Evolutionary conservation across 1,284 basidiomycete genomes (phyloP), one percentile per base, ranked within the genome.

Genomic region (Afroboletus lepidellus): DNA sequence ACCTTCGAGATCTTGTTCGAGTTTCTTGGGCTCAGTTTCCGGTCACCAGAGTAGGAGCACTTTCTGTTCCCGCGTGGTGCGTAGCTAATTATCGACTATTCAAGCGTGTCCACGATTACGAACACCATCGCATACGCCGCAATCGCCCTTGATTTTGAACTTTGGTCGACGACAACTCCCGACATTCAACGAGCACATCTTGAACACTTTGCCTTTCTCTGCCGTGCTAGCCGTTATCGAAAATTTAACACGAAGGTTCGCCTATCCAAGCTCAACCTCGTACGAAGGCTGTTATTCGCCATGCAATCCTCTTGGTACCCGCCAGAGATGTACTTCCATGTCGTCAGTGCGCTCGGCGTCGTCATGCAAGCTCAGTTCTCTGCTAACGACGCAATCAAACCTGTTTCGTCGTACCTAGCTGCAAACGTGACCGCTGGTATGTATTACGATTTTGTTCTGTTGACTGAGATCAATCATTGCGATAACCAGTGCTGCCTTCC

Each of bases 81-180:
- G 33, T 44, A 20, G n/a, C 50, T 57, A 11, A 69, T 41, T 13
- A 21, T 1, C 33, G 15, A 11, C 32, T 12, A 15, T 45, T 27
- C 5, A 60, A 94, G 90, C 23, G 77, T 81, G 52, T 94, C 94
- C 1, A 89, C 87, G 0, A 78, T 98, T 25, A 80, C 85, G 46
- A 97, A 97, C 60, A 77, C 85, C 2, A 77, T 89, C 1, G 92
- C 92, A 3, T 97, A 96, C 64, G 81, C 83, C 41, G 80, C 87
- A 2, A 79, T 98, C 39, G 89, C 92, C 0, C 81, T 98, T 3
- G 92, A 97, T 64, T 92, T 97, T 60, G 87, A 93, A 54, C 81
- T 98, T 7, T 98, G 95, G 95, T 81, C 90, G 0, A 79, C 73
- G 24, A 85, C 91, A 0, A 73, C 76, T 1, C 63, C 72, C 5